Base-by-base conservation (phyloP, 331 rosid genomes). In the Rosa hybrid region DNA sequence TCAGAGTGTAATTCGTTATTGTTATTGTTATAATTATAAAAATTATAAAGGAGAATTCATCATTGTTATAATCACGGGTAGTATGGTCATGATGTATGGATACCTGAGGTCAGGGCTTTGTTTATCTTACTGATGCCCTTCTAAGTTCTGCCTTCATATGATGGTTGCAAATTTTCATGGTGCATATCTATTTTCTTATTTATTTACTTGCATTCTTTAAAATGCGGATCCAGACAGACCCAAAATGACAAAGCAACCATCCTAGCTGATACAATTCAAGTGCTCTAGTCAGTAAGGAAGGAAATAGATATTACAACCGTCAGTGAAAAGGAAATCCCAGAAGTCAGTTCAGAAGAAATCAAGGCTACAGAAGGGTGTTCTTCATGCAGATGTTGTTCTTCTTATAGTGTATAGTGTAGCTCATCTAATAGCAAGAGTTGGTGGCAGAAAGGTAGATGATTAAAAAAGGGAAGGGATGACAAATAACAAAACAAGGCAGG, bases 161-260 rank as follows among this genome's bases (percentile, higher is more conserved):
- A 20, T 54, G 60, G 60, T 7, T 59, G 27, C 44, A 11, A 20
- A 42, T 30, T 67, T n/a, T 17, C 2, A 68, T 68, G 49, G 20
- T 39, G 74, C 50, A n/a, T 68, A 30, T 18, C 8, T 68, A 25
- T 18, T 41, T 74, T 41, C 51, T 56, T 4, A 27, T 16, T 74
- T 23, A 39, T 73, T 74, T 69, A 45, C 57, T 41, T 39, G 41
- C 54, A 63, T 81, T 80, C 69, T 53, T 71, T 84, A 60, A 83
- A 80, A 68, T 86, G 86, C 94, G 92, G 98, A 94, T 80, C 97
- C 98, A 45, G 94, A 89, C 69, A 88, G 94, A 81, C 97, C 97
- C 45, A 92, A 88, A 92, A 92, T 83, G 97, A 92, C 84, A 94
- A 92, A 83, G 92, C 94, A 87, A 87, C 97, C 86, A 87, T 94